Evolutionary conservation across 2,329 filamentous ascomycete species (phyloP).

Genomic region (Aspergillus candidus): DNA sequence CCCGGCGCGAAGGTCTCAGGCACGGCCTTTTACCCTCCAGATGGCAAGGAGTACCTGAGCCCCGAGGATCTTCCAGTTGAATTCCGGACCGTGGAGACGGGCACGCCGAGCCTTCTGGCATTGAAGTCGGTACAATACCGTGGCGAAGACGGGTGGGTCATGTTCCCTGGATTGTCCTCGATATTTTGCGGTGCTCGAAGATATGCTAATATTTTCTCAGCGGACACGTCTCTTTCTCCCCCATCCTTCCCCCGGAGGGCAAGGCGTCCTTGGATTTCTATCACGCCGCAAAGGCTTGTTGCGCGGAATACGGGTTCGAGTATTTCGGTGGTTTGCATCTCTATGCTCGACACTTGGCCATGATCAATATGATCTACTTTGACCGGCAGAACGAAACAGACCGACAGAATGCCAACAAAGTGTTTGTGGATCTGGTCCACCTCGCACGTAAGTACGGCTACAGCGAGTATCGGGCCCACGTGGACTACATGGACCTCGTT

Average conservation of each 20-base stretch:
- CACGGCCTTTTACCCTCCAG: background rate
- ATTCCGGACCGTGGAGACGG: background rate
- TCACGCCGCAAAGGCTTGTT: background rate
- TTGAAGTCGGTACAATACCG: background rate
- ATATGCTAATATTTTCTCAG: background rate
- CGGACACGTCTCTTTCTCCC: constrained; percentile 11
- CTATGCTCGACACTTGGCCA: background rate
- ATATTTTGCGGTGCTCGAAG: too few species aligned
- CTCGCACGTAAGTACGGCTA: constrained; percentile 3
- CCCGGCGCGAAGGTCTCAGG: constrained; percentile 17
- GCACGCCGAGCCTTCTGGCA: background rate
- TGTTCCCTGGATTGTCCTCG: too few species aligned
- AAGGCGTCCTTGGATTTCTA: constrained; percentile 5
- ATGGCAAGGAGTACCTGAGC: background rate
- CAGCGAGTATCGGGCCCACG: constrained; percentile 17
- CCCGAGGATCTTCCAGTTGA: background rate
- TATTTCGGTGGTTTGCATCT: background rate
- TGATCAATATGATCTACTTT: constrained; percentile 2
- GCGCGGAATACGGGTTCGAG: background rate
- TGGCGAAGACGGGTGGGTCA: background rate
- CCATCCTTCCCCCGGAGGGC: constrained; percentile 5
- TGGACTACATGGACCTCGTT: constrained; percentile 17
- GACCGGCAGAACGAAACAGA: background rate
- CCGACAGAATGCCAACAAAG: background rate
- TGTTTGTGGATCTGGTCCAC: background rate